Evolutionary conservation across 441 rosid genomes (phyloP).

Genomic region (Pelargonium cotyledonis): DNA sequence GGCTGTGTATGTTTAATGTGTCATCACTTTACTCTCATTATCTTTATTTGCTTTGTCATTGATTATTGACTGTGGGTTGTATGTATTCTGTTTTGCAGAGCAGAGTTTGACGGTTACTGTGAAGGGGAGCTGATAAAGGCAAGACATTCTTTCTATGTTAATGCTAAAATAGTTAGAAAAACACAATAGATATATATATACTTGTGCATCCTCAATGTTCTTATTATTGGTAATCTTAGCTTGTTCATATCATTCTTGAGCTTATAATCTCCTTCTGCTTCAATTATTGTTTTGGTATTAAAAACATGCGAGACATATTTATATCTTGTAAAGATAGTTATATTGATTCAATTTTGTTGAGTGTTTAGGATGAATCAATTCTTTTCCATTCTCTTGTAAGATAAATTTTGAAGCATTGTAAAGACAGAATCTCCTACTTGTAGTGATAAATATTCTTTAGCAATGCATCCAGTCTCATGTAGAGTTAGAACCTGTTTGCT

Average conservation of each 20-base stretch:
- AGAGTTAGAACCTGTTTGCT: not conserved
- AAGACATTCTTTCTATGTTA: slow-evolving; percentile 9
- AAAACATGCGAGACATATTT: not conserved
- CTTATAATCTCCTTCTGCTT: too few species aligned
- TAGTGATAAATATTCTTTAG: not conserved
- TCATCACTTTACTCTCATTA: slow-evolving; percentile 1
- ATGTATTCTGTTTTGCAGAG: slow-evolving; percentile 23
- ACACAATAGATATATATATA: not conserved
- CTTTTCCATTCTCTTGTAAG: not conserved
- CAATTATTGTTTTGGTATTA: not conserved
- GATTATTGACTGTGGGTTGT: not conserved
- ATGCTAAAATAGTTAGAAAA: not conserved
- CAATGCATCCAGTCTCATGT: not conserved
- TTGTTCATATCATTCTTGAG: too few species aligned
- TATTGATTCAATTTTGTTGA: not conserved
- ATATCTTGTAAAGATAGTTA: too few species aligned
- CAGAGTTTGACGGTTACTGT: slow-evolving; percentile 96
- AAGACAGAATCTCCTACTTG: too few species aligned
- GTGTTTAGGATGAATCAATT: not conserved
- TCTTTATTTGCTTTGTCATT: not conserved
- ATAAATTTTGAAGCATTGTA: not conserved
- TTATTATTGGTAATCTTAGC: not conserved
- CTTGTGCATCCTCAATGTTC: not conserved
- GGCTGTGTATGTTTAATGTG: slow-evolving; percentile 49
- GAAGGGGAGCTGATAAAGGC: slow-evolving; percentile 93